Conservation (phyloP, 2,329 filamentous ascomycete species). For the Colletotrichum tanaceti region DNA sequence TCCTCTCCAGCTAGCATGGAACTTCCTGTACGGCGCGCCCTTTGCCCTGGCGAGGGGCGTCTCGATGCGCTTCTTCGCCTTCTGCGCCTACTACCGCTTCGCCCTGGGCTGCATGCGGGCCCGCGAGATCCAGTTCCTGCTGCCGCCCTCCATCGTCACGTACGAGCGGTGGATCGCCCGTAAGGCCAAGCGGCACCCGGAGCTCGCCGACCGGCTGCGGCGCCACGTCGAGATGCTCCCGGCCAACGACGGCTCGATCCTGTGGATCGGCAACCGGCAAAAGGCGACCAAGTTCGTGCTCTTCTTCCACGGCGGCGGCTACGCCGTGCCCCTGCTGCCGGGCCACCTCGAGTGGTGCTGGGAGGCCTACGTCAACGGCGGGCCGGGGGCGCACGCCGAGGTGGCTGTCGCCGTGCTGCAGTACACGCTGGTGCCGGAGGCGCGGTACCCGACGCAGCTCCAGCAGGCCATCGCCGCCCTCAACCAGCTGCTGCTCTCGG, state of each 20-base stretch:
- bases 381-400: conserved; percentile 19
- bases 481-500: conserved; percentile 46
- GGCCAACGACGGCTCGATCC: conserved; percentile 38
- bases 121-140: conserved; percentile 44
- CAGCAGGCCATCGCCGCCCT: conserved; percentile 45
- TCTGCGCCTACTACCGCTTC: conserved; percentile 42
- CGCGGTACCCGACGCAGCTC: conserved; percentile 37
- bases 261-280: conserved; percentile 48
- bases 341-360: conserved; percentile 47
- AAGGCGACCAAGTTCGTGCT: conserved; percentile 46
- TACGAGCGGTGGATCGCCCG: conserved; percentile 44
- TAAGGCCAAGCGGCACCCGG: conserved; percentile 36
- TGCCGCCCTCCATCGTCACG: conserved; percentile 38
- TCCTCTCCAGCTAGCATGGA: conserved; percentile 35
- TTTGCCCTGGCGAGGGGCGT: conserved; percentile 42
- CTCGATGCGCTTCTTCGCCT: conserved; percentile 36
- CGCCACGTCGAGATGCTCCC: conserved; percentile 29
- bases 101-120: conserved; percentile 27
- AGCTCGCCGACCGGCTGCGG: conserved; percentile 12
- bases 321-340: conserved; percentile 40
- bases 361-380: conserved; percentile 43
- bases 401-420: conserved; percentile 39
- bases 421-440: conserved; percentile 39
- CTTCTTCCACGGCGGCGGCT: conserved; percentile 50
- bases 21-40: conserved; percentile 25